Evolutionary conservation across 1,284 basidiomycete species (phyloP).

Genomic region (Cerrena zonata): DNA sequence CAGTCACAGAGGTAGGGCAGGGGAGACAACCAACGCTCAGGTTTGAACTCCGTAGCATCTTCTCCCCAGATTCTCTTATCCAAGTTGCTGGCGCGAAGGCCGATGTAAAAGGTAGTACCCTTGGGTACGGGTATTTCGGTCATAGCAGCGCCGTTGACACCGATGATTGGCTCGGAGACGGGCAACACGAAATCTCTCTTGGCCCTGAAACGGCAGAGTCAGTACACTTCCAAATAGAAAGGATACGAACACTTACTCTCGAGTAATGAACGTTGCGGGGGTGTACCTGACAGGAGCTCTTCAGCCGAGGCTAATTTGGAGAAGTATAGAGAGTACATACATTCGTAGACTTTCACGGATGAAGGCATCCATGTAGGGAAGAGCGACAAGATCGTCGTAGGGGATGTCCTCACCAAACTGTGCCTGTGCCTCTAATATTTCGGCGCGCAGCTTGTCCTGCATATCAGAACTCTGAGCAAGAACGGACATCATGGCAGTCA

Average conservation of each 20-base stretch:
- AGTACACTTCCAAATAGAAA: not conserved
- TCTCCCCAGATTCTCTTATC: slow-evolving; percentile 48
- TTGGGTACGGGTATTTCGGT: slow-evolving; percentile 36
- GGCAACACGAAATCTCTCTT: slow-evolving; percentile 18
- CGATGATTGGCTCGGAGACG: slow-evolving; percentile 19
- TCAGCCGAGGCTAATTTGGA: not conserved
- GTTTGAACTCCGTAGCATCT: slow-evolving; percentile 46
- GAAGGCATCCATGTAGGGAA: slow-evolving; percentile 32
- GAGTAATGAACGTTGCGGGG: not conserved
- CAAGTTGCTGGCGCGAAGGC: slow-evolving; percentile 41
- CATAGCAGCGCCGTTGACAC: slow-evolving; percentile 27
- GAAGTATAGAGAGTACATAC: slow-evolving; percentile 3
- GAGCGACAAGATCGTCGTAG: slow-evolving; percentile 19
- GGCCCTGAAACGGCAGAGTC: slow-evolving; percentile 14
- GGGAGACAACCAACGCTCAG: slow-evolving; percentile 24
- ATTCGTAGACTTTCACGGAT: slow-evolving; percentile 25
- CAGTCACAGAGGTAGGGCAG: slow-evolving; percentile 15
- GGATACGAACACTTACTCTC: slow-evolving; percentile 5
- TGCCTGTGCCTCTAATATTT: slow-evolving; percentile 9
- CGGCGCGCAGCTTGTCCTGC: slow-evolving; percentile 12
- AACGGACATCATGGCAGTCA: no score
- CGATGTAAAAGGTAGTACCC: slow-evolving; percentile 43
- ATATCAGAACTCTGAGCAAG: no score
- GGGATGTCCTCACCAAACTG: slow-evolving; percentile 22
- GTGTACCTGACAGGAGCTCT: slow-evolving; percentile 5